A percentile compares a stretch with the other conserved stretches of the same genome.
Evolutionary conservation across 2,329 filamentous ascomycete genomes (phyloP).

Genomic region (Leptographium galeiforme): DNA sequence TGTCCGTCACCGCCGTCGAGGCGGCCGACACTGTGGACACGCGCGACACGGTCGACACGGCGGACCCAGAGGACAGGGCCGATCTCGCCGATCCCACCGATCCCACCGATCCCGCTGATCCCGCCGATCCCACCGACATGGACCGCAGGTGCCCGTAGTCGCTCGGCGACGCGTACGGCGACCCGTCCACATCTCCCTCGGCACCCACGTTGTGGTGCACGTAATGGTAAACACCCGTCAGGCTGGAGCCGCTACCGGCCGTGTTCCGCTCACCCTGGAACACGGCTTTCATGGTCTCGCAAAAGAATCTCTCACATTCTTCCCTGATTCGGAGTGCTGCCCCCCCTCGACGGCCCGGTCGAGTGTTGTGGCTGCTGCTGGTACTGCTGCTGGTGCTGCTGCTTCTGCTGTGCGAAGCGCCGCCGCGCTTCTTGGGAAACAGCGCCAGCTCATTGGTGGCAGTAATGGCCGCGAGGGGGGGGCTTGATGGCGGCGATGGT

Average conservation of each 20-base stretch:
- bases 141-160: slow-evolving; percentile 23
- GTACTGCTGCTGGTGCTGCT: slow-evolving; percentile 15
- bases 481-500: slow-evolving; percentile 75
- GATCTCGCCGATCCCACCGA: no score
- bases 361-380: slow-evolving; percentile 22
- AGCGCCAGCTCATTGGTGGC: slow-evolving; percentile 54
- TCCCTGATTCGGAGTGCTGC: slow-evolving; percentile 92
- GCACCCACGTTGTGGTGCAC: slow-evolving; percentile 10
- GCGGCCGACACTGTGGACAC: slow-evolving; percentile 7
- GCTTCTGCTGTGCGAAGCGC: slow-evolving; percentile 10
- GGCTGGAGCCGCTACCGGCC: slow-evolving; percentile 67
- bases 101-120: slow-evolving; percentile 8
- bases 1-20: background rate
- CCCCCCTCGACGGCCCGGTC: slow-evolving; percentile 58
- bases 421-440: slow-evolving; percentile 35
- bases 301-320: slow-evolving; percentile 99
- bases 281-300: slow-evolving; percentile 82
- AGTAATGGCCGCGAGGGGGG: slow-evolving; percentile 69
- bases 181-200: slow-evolving; percentile 4
- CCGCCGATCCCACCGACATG: slow-evolving; percentile 11
- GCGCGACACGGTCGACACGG: no score
- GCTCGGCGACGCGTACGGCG: slow-evolving; percentile 33
- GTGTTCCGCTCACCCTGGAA: slow-evolving; percentile 91
- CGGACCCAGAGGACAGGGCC: no score
- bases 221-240: slow-evolving; percentile 54